A percentile compares a stretch with the other conserved stretches of the same genome.
Conservation (phyloP, 1,284 basidiomycete genomes). For the Golubevia sp. region DNA sequence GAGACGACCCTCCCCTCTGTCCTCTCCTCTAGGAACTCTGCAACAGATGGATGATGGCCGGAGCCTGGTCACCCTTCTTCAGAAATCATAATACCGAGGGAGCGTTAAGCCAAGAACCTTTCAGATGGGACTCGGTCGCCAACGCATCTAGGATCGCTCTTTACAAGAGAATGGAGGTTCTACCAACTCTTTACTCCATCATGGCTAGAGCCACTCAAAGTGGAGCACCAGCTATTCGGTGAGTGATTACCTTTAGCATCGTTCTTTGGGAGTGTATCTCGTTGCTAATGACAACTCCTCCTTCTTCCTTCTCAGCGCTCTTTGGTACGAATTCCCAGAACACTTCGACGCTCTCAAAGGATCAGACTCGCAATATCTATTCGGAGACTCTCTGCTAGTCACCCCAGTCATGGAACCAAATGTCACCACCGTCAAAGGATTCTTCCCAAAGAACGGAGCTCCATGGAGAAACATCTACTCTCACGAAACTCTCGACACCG, state of each 20-base stretch:
- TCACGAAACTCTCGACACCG: conserved; percentile 22
- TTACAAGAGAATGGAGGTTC: conserved; percentile 26
- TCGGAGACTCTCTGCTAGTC: conserved; percentile 29
- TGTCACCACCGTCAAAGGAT: conserved; percentile 46
- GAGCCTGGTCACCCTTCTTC: conserved; percentile 31
- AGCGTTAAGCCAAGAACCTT: conserved; percentile 36
- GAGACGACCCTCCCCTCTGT: background rate
- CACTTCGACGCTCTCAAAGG: conserved; percentile 27
- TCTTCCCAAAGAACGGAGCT: conserved; percentile 23
- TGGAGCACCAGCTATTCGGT: conserved; percentile 23
- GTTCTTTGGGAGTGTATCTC: too few species aligned
- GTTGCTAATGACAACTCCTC: too few species aligned
- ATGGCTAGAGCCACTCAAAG: conserved; percentile 14
- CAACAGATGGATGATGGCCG: conserved; percentile 62
- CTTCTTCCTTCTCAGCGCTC: conserved; percentile 3
- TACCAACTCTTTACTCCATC: conserved; percentile 27
- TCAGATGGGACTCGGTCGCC: conserved; percentile 29
- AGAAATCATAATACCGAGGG: conserved; percentile 35
- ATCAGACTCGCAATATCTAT: conserved; percentile 30
- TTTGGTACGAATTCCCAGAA: conserved; percentile 37
- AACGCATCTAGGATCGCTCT: conserved; percentile 31
- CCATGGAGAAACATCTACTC: conserved; percentile 38
- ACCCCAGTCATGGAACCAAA: conserved; percentile 33
- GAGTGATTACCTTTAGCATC: background rate
- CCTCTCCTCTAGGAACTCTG: conserved; percentile 67